Percentiles rank a stretch among this genome's conserved stretches.
Evolutionary conservation across 2,329 filamentous ascomycete genomes (phyloP).

Genomic region (Daldinia sp.): DNA sequence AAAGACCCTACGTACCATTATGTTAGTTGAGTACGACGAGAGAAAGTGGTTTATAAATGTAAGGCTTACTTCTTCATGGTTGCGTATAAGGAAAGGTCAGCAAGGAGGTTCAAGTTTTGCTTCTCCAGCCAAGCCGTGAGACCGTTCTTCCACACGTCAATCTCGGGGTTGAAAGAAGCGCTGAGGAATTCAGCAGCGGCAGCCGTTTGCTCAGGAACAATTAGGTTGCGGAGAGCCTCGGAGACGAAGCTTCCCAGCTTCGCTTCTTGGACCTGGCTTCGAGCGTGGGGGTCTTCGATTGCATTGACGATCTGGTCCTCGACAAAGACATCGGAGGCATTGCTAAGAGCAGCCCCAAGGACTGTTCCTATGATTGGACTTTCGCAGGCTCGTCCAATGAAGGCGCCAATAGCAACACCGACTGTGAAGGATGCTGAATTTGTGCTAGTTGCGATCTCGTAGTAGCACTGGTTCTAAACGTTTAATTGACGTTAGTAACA

Average conservation of each 20-base stretch:
- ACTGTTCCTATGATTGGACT: conserved; percentile 27
- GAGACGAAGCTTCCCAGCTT: conserved; percentile 21
- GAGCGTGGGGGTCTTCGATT: conserved; percentile 19
- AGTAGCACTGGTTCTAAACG: conserved; percentile 20
- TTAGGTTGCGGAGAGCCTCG: conserved; percentile 28
- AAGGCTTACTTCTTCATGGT: conserved; percentile 33
- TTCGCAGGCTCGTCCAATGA: conserved; percentile 29
- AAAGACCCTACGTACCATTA: conserved; percentile 16
- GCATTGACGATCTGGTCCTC: conserved; percentile 13
- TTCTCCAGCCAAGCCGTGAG: conserved; percentile 32
- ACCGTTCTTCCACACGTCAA: conserved; percentile 32
- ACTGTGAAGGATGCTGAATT: conserved; percentile 29
- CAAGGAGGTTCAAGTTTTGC: conserved; percentile 22
- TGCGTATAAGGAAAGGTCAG: conserved; percentile 27
- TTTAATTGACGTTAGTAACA: not conserved
- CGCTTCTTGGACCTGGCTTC: conserved; percentile 27
- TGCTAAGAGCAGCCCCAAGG: conserved; percentile 30
- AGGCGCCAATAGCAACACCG: conserved; percentile 31
- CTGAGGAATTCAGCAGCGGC: conserved; percentile 26
- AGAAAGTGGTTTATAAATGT: not conserved
- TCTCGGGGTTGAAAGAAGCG: conserved; percentile 13
- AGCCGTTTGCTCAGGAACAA: conserved; percentile 15
- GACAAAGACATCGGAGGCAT: conserved; percentile 18
- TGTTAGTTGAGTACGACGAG: conserved; percentile 12
- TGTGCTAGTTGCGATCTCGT: conserved; percentile 28